Evolutionary conservation across 257 asterid species (phyloP), one percentile per base, ranked within the genome.

Genomic region (Henckelia pumila): DNA sequence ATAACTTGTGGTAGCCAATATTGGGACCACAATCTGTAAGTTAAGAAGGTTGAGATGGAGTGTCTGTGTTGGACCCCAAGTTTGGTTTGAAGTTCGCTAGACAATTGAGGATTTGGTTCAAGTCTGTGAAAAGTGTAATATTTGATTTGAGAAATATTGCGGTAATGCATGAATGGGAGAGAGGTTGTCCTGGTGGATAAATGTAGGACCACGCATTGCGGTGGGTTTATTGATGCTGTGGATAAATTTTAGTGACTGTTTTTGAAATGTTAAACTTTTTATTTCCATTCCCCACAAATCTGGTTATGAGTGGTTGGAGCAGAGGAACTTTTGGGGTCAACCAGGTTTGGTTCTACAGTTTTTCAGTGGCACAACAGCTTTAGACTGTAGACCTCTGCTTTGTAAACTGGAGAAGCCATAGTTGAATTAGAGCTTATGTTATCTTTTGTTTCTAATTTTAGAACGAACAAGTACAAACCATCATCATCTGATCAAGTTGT

Each of bases 401-500:
- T 11, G 50, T 40, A 13, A 40, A 3, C 6, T 11, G 17, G n/a
- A 13, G 13, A 40, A n/a, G 50, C n/a, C 50, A 40, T 40, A 40
- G 50, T 40, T 1, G 50, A 3, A 11, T 11, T 11, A 13, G 17
- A 3, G 3, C 13, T 40, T 11, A 40, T 40, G 50, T 40, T 13
- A 13, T 13, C 1, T 13, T 40, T 11, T 0, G n/a, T 40, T 11
- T 40, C 17, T 40, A 11, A 3, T 40, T 11, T 40, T 13, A 13
- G 50, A 40, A 40, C 6, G 17, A 40, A 13, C 50, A 13, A 13
- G 1, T 11, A 40, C 50, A 13, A 40, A 40, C 6, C 50, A 56
- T 55, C 59, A 59, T 61, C 57, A 63, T 58, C 77, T 33, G 22
- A 75, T 75, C 17, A 25, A 74, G 11, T 69, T 61, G 35, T 67